Percentiles rank a stretch among this genome's conserved stretches.
Conservation (phyloP, 2,329 filamentous ascomycete species). For the Trichoderma koningiopsis region DNA sequence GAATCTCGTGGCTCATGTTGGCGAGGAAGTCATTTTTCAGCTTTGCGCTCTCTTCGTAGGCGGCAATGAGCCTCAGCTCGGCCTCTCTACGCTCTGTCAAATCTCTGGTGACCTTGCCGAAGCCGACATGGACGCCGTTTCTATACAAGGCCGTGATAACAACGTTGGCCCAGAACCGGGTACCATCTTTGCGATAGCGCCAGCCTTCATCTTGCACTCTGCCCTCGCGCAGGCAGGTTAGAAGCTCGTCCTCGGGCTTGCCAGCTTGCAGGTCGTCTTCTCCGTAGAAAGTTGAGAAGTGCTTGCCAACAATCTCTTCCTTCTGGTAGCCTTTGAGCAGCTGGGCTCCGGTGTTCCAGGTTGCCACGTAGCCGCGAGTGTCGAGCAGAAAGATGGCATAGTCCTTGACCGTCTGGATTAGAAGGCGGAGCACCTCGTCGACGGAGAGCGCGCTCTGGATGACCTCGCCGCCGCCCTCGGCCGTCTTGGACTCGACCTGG, state of each 20-base stretch:
- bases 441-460: constrained; percentile 41
- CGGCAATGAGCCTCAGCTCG: constrained; percentile 56
- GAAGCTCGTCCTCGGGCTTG: constrained; percentile 56
- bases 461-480: constrained; percentile 28
- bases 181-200: constrained; percentile 61
- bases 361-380: constrained; percentile 55
- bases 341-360: constrained; percentile 60
- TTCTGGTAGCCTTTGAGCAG: constrained; percentile 57
- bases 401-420: constrained; percentile 63
- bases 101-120: constrained; percentile 61
- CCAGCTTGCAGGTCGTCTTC: constrained; percentile 50
- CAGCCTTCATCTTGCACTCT: constrained; percentile 62
- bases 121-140: constrained; percentile 55
- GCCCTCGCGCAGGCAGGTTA: constrained; percentile 55
- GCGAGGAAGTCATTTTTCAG: constrained; percentile 64
- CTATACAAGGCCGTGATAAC: constrained; percentile 60
- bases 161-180: constrained; percentile 62
- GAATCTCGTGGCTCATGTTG: constrained; percentile 66
- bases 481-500: constrained; percentile 27
- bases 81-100: constrained; percentile 57
- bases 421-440: constrained; percentile 60
- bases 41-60: constrained; percentile 64
- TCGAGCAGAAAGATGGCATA: constrained; percentile 66
- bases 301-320: constrained; percentile 58
- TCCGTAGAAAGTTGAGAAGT: constrained; percentile 61